These are phyloP conservation scores for Fusarium sp. DNA, from an alignment of 2,329 filamentous ascomycete species.

Conservation along the genomic window DNA sequence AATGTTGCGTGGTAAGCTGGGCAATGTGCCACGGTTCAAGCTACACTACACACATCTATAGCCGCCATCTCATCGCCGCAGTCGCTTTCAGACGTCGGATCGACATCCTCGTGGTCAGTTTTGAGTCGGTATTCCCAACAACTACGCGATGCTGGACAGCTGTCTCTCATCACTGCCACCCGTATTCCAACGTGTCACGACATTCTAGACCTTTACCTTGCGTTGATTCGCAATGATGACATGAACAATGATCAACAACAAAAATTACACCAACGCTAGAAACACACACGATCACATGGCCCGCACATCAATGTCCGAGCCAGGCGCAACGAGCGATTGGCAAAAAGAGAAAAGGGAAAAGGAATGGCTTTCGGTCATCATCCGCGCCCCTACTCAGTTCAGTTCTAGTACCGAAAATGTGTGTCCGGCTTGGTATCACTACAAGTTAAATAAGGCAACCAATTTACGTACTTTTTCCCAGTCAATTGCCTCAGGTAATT, in stretches of 20 bases:
- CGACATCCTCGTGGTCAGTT: neutral
- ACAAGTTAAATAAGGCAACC: conserved; percentile 8
- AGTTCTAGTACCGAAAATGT: neutral
- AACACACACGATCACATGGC: neutral
- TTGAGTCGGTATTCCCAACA: neutral
- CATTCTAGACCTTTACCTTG: neutral
- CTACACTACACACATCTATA: neutral
- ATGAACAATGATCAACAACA: neutral
- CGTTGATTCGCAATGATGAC: neutral
- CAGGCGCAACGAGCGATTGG: neutral
- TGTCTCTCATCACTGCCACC: neutral
- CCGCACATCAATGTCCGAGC: neutral
- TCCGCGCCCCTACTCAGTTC: neutral
- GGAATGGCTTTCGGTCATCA: neutral
- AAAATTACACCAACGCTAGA: neutral
- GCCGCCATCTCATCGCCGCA: neutral
- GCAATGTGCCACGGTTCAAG: neutral
- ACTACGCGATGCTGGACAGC: neutral
- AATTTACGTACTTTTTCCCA: neutral
- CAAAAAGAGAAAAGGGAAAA: neutral
- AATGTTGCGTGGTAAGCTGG: neutral
- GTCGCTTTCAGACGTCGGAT: neutral
- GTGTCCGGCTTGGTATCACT: conserved; percentile 3
- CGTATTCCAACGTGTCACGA: conserved; percentile 1
- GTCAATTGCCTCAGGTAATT: neutral